Conservation (phyloP, 805 yeast species). For the Candida hungchunana region DNA sequence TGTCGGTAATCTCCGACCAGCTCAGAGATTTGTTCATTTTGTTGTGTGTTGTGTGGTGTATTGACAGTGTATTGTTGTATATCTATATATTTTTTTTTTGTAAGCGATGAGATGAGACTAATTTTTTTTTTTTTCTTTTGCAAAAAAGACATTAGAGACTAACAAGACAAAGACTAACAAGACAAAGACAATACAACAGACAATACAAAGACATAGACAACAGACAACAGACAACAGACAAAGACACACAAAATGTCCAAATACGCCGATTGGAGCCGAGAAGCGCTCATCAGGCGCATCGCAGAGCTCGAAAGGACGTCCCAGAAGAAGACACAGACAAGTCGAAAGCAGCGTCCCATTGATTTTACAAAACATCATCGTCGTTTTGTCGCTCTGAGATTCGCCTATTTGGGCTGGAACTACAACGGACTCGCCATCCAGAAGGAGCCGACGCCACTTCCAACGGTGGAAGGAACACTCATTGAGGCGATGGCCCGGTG, state of each 20-base stretch:
- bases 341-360: constrained; percentile 38
- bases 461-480: constrained; percentile 80
- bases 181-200: not conserved
- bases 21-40: constrained; percentile 40
- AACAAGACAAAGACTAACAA: not conserved
- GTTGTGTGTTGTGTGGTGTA: not conserved
- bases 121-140: constrained; percentile 1
- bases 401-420: constrained; percentile 92
- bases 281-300: constrained; percentile 56
- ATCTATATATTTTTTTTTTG: not conserved
- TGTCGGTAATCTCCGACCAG: constrained; percentile 55
- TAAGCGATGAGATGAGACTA: constrained; percentile 7
- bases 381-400: constrained; percentile 72
- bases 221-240: no score
- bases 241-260: no score
- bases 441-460: constrained; percentile 67
- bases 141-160: not conserved
- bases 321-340: constrained; percentile 2
- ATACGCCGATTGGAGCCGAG: constrained; percentile 61
- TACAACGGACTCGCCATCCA: constrained; percentile 90
- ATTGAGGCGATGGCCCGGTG: constrained; percentile 68
- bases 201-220: not conserved
- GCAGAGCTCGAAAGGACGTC: constrained; percentile 44
- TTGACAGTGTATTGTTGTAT: not conserved
- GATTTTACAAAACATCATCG: constrained; percentile 61